Evolutionary conservation across 2,329 filamentous ascomycete genomes (phyloP).

Genomic region (Aspergillus fumigatus): DNA sequence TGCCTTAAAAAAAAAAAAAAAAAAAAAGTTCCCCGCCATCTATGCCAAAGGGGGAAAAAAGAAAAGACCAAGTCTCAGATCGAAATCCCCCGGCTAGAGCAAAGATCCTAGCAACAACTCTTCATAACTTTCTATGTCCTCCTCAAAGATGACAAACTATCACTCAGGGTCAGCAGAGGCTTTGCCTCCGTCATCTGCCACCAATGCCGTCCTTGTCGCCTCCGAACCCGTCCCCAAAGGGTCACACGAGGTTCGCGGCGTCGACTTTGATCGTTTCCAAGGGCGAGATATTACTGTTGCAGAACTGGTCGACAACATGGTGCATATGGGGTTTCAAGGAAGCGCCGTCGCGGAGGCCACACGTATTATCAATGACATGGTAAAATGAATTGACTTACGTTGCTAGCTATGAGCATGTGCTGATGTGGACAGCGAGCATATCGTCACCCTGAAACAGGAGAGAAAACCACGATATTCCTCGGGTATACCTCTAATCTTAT

Average conservation of each 20-base stretch:
- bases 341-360: constrained; percentile 80
- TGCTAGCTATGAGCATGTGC: constrained; percentile 8
- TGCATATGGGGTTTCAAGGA: constrained; percentile 79
- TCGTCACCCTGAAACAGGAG: constrained; percentile 72
- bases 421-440: constrained; percentile 61
- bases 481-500: constrained; percentile 98
- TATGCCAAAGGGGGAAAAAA: constrained; percentile 2
- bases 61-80: constrained; percentile 4
- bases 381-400: constrained; percentile 36
- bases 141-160: background rate
- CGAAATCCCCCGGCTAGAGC: background rate
- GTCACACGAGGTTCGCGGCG: constrained; percentile 77
- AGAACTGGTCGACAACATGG: constrained; percentile 77
- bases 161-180: constrained; percentile 15
- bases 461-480: constrained; percentile 87
- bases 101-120: background rate
- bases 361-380: constrained; percentile 93
- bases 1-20: constrained; percentile 5
- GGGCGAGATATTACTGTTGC: constrained; percentile 72
- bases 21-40: background rate
- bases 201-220: constrained; percentile 76
- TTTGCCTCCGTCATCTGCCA: constrained; percentile 56
- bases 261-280: constrained; percentile 84
- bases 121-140: background rate
- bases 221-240: constrained; percentile 77